These are phyloP conservation scores for Heracleum sosnowskyi DNA, from an alignment of 129 eudicot species.

Conservation along the genomic window DNA sequence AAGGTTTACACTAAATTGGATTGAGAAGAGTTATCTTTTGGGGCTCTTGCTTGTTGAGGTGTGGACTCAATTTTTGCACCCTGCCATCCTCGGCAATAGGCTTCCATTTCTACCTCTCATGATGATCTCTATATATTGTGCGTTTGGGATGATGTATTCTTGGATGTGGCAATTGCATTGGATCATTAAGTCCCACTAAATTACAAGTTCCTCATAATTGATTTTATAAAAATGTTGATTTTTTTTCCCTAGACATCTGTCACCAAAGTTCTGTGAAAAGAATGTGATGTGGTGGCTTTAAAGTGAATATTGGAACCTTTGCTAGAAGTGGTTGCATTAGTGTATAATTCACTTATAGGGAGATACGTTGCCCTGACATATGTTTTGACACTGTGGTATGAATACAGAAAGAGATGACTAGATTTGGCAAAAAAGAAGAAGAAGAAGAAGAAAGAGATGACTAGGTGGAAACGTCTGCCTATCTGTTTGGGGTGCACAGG, in stretches of 20 bases:
- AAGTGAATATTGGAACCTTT: neutral
- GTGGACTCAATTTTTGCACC: constrained; percentile 83
- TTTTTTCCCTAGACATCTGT: neutral
- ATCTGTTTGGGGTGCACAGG: neutral
- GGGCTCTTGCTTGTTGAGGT: constrained; percentile 73
- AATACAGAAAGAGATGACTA: neutral
- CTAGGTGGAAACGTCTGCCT: neutral
- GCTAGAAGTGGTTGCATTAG: neutral
- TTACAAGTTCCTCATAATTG: neutral
- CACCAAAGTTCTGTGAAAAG: neutral
- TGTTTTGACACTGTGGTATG: neutral
- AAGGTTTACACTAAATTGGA: constrained; percentile 42
- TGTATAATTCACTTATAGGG: neutral
- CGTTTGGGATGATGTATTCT: constrained; percentile 79
- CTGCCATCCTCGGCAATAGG: constrained; percentile 42
- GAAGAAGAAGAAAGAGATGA: neutral
- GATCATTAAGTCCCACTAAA: constrained; percentile 35
- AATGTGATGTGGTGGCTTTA: neutral
- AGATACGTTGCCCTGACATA: neutral
- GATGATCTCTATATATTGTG: constrained; percentile 75
- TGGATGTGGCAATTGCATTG: constrained; percentile 85
- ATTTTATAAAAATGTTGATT: neutral
- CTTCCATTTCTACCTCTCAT: constrained; percentile 81
- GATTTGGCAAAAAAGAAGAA: too few species aligned
- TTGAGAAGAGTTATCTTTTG: constrained; percentile 48